Conservation (phyloP, 306 rosid species). For the Cucurbita pepo region DNA sequence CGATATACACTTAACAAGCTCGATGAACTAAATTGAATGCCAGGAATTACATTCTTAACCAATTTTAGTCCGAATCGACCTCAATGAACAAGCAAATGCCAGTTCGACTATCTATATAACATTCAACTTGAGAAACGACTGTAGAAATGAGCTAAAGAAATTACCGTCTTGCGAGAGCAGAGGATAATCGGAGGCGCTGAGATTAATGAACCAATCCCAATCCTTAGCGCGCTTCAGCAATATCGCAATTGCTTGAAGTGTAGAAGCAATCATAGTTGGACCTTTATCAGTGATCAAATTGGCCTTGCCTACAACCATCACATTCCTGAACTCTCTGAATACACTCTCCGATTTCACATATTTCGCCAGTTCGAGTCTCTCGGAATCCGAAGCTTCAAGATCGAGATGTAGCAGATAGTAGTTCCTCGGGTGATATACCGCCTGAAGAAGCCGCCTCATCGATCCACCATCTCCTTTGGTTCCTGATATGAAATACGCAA, state of each 20-base stretch:
- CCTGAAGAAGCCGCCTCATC: constrained; percentile 55
- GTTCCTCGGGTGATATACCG: constrained; percentile 72
- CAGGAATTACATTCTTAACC: neutral
- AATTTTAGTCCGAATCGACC: too few species aligned
- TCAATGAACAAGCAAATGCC: neutral
- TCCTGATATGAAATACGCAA: constrained; percentile 57
- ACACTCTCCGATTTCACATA: constrained; percentile 35
- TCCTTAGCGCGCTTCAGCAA: constrained; percentile 44
- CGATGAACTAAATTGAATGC: neutral
- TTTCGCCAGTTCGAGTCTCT: constrained; percentile 63
- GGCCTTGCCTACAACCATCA: constrained; percentile 64
- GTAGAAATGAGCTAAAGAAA: neutral
- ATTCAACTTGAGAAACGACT: neutral
- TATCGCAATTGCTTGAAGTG: constrained; percentile 61
- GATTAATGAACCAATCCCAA: constrained; percentile 94
- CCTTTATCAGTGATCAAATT: constrained; percentile 70
- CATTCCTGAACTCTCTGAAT: constrained; percentile 45
- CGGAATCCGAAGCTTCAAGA: constrained; percentile 66
- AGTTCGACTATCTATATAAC: neutral
- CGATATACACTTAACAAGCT: neutral
- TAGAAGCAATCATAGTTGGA: constrained; percentile 58
- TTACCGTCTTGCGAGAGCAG: constrained; percentile 76
- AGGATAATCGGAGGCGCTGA: constrained; percentile 86
- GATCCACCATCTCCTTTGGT: constrained; percentile 46
- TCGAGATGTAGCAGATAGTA: constrained; percentile 72